phyloP scores from a whole-genome alignment of 495 filamentous ascomycete genomes.

The Tuber magnatum region DNA sequence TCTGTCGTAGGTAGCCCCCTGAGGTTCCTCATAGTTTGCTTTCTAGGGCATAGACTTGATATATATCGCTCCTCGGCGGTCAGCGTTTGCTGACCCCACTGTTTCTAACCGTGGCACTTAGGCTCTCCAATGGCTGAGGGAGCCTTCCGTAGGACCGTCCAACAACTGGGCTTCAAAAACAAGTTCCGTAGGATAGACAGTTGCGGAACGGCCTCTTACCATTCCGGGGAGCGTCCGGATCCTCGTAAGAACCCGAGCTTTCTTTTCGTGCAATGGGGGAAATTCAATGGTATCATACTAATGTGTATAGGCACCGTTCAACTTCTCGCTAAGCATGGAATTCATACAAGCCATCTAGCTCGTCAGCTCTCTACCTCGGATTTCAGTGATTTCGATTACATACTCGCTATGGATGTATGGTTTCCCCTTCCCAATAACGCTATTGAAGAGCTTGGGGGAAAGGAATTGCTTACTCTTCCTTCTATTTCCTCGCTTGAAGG shows the following conservation, averaged over 20 bases:
- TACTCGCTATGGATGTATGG: constrained; percentile 78
- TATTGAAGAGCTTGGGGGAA: not conserved
- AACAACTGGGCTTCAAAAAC: constrained; percentile 48
- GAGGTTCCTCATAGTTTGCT: not conserved
- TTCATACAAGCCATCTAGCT: constrained; percentile 64
- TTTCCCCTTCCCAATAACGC: not conserved
- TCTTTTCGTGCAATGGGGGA: not conserved
- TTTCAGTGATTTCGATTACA: constrained; percentile 80
- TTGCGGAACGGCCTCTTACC: constrained; percentile 82
- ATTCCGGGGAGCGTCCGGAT: constrained; percentile 65
- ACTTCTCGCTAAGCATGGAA: constrained; percentile 65
- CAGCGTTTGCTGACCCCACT: not conserved
- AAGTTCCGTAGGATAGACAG: constrained; percentile 71
- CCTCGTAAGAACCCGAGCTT: constrained; percentile 49
- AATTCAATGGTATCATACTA: not conserved
- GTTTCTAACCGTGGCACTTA: constrained; percentile 42
- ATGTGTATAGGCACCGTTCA: constrained; percentile 52
- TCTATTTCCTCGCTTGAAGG: constrained; percentile 12
- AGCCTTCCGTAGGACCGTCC: constrained; percentile 69
- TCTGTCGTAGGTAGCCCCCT: constrained; percentile 54
- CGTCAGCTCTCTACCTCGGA: constrained; percentile 64
- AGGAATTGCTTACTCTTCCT: not conserved
- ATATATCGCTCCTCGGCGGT: constrained; percentile 1
- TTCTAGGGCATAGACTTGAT: not conserved
- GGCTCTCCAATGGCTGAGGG: constrained; percentile 90